phyloP scores from a whole-genome alignment of 2,329 filamentous ascomycete genomes.

The Cryoendolithus antarcticus region DNA sequence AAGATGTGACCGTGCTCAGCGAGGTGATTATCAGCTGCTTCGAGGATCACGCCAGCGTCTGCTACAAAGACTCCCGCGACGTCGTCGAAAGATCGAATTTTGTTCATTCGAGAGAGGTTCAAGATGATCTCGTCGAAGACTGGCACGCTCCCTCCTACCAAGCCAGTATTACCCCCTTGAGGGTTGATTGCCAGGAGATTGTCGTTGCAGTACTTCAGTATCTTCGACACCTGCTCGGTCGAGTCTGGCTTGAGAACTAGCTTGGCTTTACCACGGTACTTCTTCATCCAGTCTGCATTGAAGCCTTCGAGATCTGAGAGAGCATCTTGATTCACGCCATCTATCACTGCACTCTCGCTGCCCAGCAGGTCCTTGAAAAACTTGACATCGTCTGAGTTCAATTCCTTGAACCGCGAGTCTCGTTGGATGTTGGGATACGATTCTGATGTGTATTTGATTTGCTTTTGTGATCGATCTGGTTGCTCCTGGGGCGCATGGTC shows the following conservation, averaged over 20 bases:
- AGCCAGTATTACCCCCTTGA: constrained; percentile 90
- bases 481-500: constrained; percentile 16
- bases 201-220: constrained; percentile 91
- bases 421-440: constrained; percentile 75
- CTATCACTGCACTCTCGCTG: constrained; percentile 65
- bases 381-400: constrained; percentile 68
- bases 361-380: constrained; percentile 73
- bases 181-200: constrained; percentile 86
- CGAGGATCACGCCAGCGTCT: constrained; percentile 83
- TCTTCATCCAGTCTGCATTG: constrained; percentile 98
- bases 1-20: constrained; percentile 79
- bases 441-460: constrained; percentile 69
- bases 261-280: constrained; percentile 82
- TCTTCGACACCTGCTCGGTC: constrained; percentile 78
- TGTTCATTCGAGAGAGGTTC: constrained; percentile 80
- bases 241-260: constrained; percentile 76
- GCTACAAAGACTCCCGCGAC: constrained; percentile 82
- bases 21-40: constrained; percentile 75
- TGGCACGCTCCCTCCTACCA: constrained; percentile 89
- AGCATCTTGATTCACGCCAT: constrained; percentile 64
- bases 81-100: constrained; percentile 82
- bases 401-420: constrained; percentile 57
- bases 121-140: constrained; percentile 98
- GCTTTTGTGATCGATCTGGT: constrained; percentile 22
- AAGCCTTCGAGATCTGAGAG: constrained; percentile 76